Conservation (phyloP, 129 eudicot species). For the Pseudognaphalium luteoalbum region DNA sequence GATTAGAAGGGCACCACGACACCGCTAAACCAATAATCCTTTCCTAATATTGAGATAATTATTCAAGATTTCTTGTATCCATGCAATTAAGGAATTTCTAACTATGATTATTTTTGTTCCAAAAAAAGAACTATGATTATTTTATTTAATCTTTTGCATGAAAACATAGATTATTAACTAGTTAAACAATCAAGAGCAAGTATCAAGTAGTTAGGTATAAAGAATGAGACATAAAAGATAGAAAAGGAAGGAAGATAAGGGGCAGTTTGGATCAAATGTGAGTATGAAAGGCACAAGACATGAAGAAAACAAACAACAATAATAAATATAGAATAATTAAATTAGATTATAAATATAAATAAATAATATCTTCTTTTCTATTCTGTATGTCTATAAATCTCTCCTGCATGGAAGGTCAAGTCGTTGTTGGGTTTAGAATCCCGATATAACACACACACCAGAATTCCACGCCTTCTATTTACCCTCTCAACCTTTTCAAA, state of each 20-base stretch:
- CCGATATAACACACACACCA: slow-evolving; percentile 33
- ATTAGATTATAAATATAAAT: neutral
- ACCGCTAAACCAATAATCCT: too few species aligned
- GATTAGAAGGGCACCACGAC: too few species aligned
- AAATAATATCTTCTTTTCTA: slow-evolving; percentile 14
- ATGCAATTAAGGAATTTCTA: too few species aligned
- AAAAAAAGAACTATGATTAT: too few species aligned
- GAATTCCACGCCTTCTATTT: slow-evolving; percentile 34
- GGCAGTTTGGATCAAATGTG: slow-evolving; percentile 37
- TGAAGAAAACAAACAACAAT: slow-evolving; percentile 22
- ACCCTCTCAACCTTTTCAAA: slow-evolving; percentile 26
- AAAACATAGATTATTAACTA: too few species aligned
- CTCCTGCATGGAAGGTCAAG: slow-evolving; percentile 39
- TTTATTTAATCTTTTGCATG: too few species aligned
- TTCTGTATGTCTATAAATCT: slow-evolving; percentile 21
- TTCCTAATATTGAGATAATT: too few species aligned
- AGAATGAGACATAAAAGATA: neutral
- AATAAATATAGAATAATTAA: neutral
- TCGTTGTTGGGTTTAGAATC: slow-evolving; percentile 40
- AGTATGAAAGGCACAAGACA: slow-evolving; percentile 34
- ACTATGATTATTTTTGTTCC: too few species aligned
- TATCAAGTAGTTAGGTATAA: too few species aligned
- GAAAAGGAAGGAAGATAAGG: neutral
- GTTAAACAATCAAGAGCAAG: too few species aligned
- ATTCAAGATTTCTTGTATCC: too few species aligned